Conservation (phyloP, 2,329 filamentous ascomycete genomes). For the Aspergillus terreus region DNA sequence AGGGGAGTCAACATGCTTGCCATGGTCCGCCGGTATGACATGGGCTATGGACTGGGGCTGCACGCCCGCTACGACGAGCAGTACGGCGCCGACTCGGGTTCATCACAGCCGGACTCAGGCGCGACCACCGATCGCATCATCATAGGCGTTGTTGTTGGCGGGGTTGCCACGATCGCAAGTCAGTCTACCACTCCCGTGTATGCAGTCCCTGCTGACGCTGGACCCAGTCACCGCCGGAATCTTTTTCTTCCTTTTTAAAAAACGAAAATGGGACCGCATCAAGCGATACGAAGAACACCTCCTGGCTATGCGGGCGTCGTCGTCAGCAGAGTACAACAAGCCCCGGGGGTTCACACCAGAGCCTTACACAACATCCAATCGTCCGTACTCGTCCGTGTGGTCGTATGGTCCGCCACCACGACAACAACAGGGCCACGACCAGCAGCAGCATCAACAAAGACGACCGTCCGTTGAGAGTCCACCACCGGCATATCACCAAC, state of each 20-base stretch:
- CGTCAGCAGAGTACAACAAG: constrained; percentile 1
- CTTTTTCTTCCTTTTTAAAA: constrained; percentile 22
- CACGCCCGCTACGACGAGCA: background rate
- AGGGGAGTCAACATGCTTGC: background rate
- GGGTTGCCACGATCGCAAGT: constrained; percentile 23
- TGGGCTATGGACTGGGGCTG: background rate
- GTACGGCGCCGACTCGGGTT: background rate
- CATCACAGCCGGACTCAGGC: background rate
- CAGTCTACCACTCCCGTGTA: constrained; percentile 6
- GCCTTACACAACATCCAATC: constrained; percentile 4
- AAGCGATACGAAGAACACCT: constrained; percentile 17
- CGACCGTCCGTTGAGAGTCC: constrained; percentile 13
- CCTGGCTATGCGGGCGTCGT: constrained; percentile 7
- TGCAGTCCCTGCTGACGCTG: background rate
- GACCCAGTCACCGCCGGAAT: constrained; percentile 22
- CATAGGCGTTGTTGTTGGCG: constrained; percentile 28
- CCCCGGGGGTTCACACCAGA: background rate
- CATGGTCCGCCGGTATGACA: background rate
- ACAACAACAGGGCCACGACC: background rate
- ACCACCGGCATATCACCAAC: constrained; percentile 24
- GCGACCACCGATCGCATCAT: constrained; percentile 16
- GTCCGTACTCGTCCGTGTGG: constrained; percentile 8
- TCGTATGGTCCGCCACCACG: constrained; percentile 3
- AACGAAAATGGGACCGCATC: constrained; percentile 20
- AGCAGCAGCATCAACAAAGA: constrained; percentile 1